These are phyloP conservation scores for Calendula officinalis DNA, from an alignment of 129 eudicot genomes.

Conservation along the genomic window DNA sequence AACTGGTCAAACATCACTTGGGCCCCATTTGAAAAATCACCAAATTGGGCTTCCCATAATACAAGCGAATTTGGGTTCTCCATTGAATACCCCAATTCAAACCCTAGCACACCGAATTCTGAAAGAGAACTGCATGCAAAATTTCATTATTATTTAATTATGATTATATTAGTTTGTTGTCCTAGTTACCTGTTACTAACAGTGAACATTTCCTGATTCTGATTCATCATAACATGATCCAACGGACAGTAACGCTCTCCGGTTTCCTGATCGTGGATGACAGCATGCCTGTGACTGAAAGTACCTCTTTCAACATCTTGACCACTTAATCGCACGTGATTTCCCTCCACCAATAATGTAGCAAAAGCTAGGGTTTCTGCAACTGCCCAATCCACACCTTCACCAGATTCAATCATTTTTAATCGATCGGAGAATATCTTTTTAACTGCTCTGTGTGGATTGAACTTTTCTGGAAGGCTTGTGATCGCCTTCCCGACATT, in stretches of 20 bases:
- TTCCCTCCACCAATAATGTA: constrained; percentile 86
- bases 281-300: constrained; percentile 90
- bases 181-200: constrained; percentile 89
- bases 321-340: constrained; percentile 94
- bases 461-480: constrained; percentile 75
- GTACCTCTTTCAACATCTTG: constrained; percentile 99
- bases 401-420: constrained; percentile 95
- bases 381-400: constrained; percentile 96
- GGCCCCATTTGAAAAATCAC: constrained; percentile 94
- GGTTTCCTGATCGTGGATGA: constrained; percentile 89
- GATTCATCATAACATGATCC: constrained; percentile 72
- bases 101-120: constrained; percentile 92
- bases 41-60: constrained; percentile 97
- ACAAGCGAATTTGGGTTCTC: constrained; percentile 96
- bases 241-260: constrained; percentile 86
- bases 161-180: too few species aligned
- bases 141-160: too few species aligned
- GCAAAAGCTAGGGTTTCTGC: constrained; percentile 98
- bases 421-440: constrained; percentile 77
- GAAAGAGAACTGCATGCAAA: constrained; percentile 75
- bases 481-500: constrained; percentile 84
- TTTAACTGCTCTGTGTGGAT: constrained; percentile 85
- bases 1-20: constrained; percentile 96
- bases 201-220: constrained; percentile 84
- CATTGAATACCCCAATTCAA: constrained; percentile 95